Conservation (phyloP, 1,284 basidiomycete genomes). For the Malassezia nana region DNA sequence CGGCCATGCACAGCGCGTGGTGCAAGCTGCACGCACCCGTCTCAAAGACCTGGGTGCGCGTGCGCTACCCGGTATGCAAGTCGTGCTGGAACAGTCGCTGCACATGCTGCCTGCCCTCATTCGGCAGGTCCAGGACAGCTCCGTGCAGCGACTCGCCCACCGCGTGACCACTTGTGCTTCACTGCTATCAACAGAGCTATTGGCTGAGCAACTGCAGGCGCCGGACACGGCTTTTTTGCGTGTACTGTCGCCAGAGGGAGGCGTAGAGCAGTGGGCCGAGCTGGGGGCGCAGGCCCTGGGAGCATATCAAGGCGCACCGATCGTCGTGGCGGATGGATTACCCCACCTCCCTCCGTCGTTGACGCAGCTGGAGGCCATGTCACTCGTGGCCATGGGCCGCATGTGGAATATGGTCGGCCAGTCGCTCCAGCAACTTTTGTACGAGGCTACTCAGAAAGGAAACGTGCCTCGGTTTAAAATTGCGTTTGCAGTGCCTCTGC, state of each 20-base stretch:
- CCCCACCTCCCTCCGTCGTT: not conserved
- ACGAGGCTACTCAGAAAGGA: not conserved
- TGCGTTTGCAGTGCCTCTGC: constrained; percentile 5
- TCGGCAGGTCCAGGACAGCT: not conserved
- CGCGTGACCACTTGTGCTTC: not conserved
- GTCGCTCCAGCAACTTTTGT: not conserved
- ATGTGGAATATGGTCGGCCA: not conserved
- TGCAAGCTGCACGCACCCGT: not conserved
- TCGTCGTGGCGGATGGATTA: not conserved
- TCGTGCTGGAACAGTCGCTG: not conserved
- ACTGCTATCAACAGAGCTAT: not conserved
- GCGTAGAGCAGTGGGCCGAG: constrained; percentile 1
- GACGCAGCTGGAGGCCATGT: not conserved
- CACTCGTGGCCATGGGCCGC: not conserved
- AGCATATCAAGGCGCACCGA: not conserved
- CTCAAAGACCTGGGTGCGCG: not conserved
- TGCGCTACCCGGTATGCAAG: not conserved
- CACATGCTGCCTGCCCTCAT: not conserved
- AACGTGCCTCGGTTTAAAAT: not conserved
- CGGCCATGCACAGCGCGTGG: not conserved
- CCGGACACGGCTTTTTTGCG: not conserved
- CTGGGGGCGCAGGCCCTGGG: not conserved
- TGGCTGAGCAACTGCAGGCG: not conserved
- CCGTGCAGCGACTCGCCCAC: not conserved
- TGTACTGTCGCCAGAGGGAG: not conserved